A percentile compares a stretch with the other conserved stretches of the same genome.
Conservation (phyloP, 495 filamentous ascomycete genomes). For the Xylaria bambusicola region DNA sequence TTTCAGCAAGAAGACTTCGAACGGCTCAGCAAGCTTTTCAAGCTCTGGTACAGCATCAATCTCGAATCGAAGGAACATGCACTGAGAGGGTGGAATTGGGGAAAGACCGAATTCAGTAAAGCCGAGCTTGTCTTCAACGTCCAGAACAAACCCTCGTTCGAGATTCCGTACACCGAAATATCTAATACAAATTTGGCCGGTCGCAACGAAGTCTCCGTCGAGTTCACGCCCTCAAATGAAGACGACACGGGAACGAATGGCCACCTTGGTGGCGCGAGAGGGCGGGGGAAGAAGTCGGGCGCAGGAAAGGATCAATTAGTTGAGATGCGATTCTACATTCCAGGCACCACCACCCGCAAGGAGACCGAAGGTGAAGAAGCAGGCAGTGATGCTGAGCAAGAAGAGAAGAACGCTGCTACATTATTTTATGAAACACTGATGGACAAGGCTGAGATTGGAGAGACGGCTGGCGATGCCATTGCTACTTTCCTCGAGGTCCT, state of each 20-base stretch:
- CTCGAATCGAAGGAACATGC: slow-evolving; percentile 92
- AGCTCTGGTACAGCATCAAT: slow-evolving; percentile 92
- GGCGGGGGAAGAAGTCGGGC: slow-evolving; percentile 82
- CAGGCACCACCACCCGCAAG: slow-evolving; percentile 84
- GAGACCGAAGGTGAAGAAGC: slow-evolving; percentile 75
- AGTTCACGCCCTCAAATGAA: slow-evolving; percentile 76
- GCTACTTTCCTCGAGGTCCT: slow-evolving; percentile 96
- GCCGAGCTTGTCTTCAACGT: slow-evolving; percentile 95
- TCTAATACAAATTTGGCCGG: slow-evolving; percentile 97
- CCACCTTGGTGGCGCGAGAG: slow-evolving; percentile 73
- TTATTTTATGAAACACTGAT: slow-evolving; percentile 96
- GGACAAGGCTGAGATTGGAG: slow-evolving; percentile 98
- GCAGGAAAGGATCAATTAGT: slow-evolving; percentile 90
- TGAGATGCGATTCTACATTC: slow-evolving; percentile 99
- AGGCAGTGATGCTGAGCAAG: slow-evolving; percentile 66
- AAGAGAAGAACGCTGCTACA: slow-evolving; percentile 91
- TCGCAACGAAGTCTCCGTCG: slow-evolving; percentile 96
- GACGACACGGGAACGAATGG: slow-evolving; percentile 70
- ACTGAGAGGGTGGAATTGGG: slow-evolving; percentile 98
- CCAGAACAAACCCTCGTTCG: slow-evolving; percentile 94
- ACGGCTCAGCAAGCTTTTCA: slow-evolving; percentile 85
- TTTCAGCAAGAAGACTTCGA: slow-evolving; percentile 96
- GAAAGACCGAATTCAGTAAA: slow-evolving; percentile 95
- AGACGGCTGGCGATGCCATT: slow-evolving; percentile 95
- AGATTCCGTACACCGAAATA: slow-evolving; percentile 96